Conservation (phyloP, 148 eudicot genomes). For the Spergularia marina region DNA sequence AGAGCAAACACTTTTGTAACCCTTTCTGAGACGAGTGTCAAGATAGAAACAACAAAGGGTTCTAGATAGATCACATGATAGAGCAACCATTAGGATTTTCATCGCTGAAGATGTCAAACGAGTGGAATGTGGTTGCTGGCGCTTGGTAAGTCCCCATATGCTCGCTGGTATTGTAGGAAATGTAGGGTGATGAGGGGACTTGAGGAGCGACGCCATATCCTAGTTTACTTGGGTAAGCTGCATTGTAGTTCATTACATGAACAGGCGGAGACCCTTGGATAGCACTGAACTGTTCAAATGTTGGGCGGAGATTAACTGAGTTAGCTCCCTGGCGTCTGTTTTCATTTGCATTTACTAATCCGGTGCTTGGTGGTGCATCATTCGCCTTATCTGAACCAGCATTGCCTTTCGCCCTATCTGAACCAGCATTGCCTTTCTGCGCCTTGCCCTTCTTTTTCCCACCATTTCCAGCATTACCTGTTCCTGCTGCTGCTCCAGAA, state of each 20-base stretch:
- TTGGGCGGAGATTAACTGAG: slow-evolving; percentile 38
- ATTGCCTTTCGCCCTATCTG: slow-evolving; percentile 31
- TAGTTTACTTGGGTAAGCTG: slow-evolving; percentile 32
- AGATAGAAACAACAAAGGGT: background rate
- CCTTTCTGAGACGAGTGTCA: background rate
- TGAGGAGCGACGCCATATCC: slow-evolving; percentile 37
- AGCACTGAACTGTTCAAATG: slow-evolving; percentile 28
- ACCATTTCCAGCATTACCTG: slow-evolving; percentile 20
- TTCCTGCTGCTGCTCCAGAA: slow-evolving; percentile 2
- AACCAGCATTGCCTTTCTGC: slow-evolving; percentile 34
- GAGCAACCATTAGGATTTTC: slow-evolving; percentile 70
- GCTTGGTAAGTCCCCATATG: slow-evolving; percentile 28
- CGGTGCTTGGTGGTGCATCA: slow-evolving; percentile 32
- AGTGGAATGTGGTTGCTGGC: slow-evolving; percentile 28
- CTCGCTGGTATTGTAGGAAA: slow-evolving; percentile 15
- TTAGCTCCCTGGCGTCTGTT: slow-evolving; percentile 30
- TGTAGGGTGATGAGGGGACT: slow-evolving; percentile 31
- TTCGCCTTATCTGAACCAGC: slow-evolving; percentile 10
- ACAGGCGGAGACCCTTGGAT: slow-evolving; percentile 30
- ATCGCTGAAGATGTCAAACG: slow-evolving; percentile 65
- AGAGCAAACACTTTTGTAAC: background rate
- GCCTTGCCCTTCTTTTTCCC: slow-evolving; percentile 52
- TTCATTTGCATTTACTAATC: slow-evolving; percentile 18
- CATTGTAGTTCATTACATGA: slow-evolving; percentile 47
- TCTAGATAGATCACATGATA: slow-evolving; percentile 45